Evolutionary conservation across 768 basidiomycete genomes (phyloP).

Genomic region (Suillus clintonianus): DNA sequence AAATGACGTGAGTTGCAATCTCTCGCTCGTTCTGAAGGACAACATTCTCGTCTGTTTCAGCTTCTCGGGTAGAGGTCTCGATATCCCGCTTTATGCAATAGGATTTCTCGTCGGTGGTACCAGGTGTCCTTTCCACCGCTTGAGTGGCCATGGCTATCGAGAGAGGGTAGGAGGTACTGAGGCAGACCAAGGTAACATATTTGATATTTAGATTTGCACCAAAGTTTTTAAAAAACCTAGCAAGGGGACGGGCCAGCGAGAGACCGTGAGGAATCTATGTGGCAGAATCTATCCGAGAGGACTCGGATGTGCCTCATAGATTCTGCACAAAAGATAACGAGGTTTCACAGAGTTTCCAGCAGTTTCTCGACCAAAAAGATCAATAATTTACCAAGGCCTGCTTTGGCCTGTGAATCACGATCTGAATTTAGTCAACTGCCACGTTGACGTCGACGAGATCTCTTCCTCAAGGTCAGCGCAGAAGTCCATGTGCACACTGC

Average conservation of each 20-base stretch:
- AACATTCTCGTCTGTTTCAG: slow-evolving; percentile 11
- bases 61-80: slow-evolving; percentile 20
- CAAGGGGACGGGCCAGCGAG: background rate
- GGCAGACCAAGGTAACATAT: background rate
- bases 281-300: background rate
- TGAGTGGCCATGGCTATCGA: slow-evolving; percentile 9
- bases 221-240: background rate
- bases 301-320: background rate
- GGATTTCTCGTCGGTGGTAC: slow-evolving; percentile 19
- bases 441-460: background rate
- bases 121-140: background rate
- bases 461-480: background rate
- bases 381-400: background rate
- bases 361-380: background rate
- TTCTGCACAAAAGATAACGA: background rate
- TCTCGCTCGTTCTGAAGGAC: slow-evolving; percentile 46
- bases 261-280: background rate
- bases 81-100: slow-evolving; percentile 35
- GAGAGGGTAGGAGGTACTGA: background rate
- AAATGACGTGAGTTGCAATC: slow-evolving; percentile 49
- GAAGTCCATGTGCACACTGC: background rate
- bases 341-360: background rate
- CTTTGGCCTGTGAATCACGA: background rate
- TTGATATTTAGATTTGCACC: background rate
- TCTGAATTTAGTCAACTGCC: background rate